Base-by-base conservation (phyloP, 2,329 filamentous ascomycete genomes). In the Periconia macrospinosa region DNA sequence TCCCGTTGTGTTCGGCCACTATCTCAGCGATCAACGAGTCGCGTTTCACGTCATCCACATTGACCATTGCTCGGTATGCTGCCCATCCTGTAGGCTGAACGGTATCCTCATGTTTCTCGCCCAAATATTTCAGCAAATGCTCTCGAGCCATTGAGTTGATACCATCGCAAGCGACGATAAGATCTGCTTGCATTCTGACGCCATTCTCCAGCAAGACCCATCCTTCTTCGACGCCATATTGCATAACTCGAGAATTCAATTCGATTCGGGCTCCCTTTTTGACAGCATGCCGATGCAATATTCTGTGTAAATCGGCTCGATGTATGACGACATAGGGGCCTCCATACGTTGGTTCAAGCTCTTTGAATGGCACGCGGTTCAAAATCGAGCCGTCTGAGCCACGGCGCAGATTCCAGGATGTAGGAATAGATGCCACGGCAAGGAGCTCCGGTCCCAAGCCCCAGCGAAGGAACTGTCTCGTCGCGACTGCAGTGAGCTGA, bases 401-500 rank as follows among this genome's bases (percentile, higher is more conserved):
- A 17, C 47, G 46, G 11, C 35, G 46, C 46, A 49, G 30, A 7
- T 17, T 19, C 46, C 46, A 49, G 23, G 14, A 41, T 37, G 40
- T 27, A 14, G 49, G 49, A 18, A 52, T 30, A 3, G 44, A 33
- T 14, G 49, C 49, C 15, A 35, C 49, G 10, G n/a, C 18, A 18
- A 45, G 49, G 18, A 52, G 19, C 1, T 17, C 20, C 10, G 30
- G 18, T 6, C 42, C 42, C 14, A 81, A 64, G 0, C 79, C 79
- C 78, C 77, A 75, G 44, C 75, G 65, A 15, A 74, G 68, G 2
- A 80, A 65, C 1, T 80, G 67, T 7, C 73, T 70, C 30, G 75
- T 70, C 3, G 72, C 70, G 56, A 80, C 76, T 18, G 74, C 72
- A 45, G 79, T 60, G 33, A 80, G 68, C 50, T 78, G 78, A 30